Base-by-base conservation (phyloP, 208 protist genomes). In the Acanthamoeba rhysodes region DNA sequence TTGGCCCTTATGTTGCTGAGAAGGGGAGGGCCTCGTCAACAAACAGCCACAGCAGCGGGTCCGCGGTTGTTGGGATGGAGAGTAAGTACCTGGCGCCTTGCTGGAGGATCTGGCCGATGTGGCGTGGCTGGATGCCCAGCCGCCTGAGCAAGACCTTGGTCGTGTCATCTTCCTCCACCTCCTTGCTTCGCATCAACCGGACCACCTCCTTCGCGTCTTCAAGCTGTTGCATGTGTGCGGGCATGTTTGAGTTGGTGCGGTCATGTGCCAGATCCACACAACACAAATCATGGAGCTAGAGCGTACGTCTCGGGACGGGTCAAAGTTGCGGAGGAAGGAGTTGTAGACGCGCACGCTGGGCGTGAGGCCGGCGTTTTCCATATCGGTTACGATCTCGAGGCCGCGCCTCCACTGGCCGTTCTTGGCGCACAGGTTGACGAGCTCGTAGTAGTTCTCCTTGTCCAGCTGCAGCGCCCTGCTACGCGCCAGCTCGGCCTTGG, bases 391-490 rank as follows among this genome's bases (percentile, higher is more conserved):
- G 78, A 87, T 59, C 41, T 22, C 78, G 6, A 87, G 48, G 45
- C 78, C 78, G 50, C 78, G 78, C 50, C 78, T 50, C 78, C 78
- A 87, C 20, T 87, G 78, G 4, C 50, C 48, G n/a, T 59, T 87
- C 45, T 59, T 53, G 45, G 78, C 78, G 78, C 78, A 87, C 50
- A 87, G 45, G 50, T 87, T 87, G 50, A 87, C n/a, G 20, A 87
- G 45, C 6, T 87, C 78, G 48, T 87, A 87, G 78, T 87, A 87
- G 37, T 37, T 87, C 78, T 87, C 78, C 50, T 87, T 87, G n/a
- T 87, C 78, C 9, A 87, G 78, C 16, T 34, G 78, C 24, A 87
- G 78, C 9, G 7, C 24, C 45, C 14, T 16, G 78, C 29, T 59
- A 0, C 50, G 45, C 5, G 50, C 78, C 37, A 87, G 16, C 50